Evolutionary conservation across 345 rosid species (phyloP).

Genomic region (Kernera saxatilis): DNA sequence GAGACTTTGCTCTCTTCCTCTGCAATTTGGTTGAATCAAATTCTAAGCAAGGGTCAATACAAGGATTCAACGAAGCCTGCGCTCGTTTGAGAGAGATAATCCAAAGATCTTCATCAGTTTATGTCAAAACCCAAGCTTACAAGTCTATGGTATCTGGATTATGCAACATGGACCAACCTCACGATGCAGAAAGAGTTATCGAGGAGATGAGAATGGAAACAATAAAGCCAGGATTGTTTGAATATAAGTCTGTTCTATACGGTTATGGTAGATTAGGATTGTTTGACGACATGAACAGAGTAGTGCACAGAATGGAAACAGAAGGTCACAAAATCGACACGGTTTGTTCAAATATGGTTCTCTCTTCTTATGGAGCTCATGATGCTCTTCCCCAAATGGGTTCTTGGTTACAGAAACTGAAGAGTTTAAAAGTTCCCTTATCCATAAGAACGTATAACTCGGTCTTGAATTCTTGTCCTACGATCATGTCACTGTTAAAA

Average conservation of each 20-base stretch:
- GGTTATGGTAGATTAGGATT: constrained; percentile 68
- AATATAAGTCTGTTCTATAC: constrained; percentile 45
- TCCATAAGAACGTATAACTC: constrained; percentile 72
- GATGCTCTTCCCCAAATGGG: constrained; percentile 49
- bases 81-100: constrained; percentile 37
- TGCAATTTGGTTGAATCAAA: constrained; percentile 58
- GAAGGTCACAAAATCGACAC: constrained; percentile 54
- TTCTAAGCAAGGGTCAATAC: constrained; percentile 33
- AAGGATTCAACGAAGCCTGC: constrained; percentile 47
- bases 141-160: constrained; percentile 58
- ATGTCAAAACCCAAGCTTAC: constrained; percentile 56
- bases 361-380: constrained; percentile 69
- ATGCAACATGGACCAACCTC: constrained; percentile 58
- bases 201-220: constrained; percentile 44
- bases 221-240: constrained; percentile 45
- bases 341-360: constrained; percentile 69
- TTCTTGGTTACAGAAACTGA: constrained; percentile 60
- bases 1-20: constrained; percentile 43
- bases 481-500: constrained; percentile 34
- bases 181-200: constrained; percentile 50
- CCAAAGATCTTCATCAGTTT: constrained; percentile 44
- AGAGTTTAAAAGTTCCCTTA: constrained; percentile 37
- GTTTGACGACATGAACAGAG: constrained; percentile 59
- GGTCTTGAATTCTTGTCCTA: constrained; percentile 65
- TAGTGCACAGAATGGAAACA: constrained; percentile 39